Evolutionary conservation across 345 rosid species (phyloP), one percentile per base, ranked within the genome.

Genomic region (Rhizophora apiculata): DNA sequence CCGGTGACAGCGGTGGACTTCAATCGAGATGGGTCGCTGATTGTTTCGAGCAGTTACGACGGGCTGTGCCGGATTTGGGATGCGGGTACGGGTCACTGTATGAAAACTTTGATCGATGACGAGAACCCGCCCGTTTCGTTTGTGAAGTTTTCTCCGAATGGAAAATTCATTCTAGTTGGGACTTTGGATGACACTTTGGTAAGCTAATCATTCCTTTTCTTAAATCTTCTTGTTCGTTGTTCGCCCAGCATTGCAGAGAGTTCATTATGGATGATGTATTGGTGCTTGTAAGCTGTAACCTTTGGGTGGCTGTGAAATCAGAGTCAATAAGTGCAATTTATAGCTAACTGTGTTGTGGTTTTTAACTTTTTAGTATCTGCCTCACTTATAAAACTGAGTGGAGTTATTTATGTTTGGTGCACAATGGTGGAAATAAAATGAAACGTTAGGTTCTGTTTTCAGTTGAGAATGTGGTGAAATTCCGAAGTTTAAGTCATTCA

Each of bases 61-160:
- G 99, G 99, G 54, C 55, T 92, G 64, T 95, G 98, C 57, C 72
- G 96, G 70, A 86, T 92, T 31, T 95, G 96, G 99, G 99, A 94
- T 76, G 77, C 92, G 19, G 87, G 87, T 29, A 91, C 95, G 15
- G 98, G 97, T 0, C 95, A 88, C 78, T 94, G 99, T 57, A 51
- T 90, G 75, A 92, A 88, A 82, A 92, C 96, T 15, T 77, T 95
- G 31, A 88, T 95, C 36, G 96, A 88, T 58, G 99, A 95, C 51
- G 96, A 90, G 82, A 92, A 92, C 72, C 97, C 96, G 2, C 98
- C 97, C 3, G 97, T 95, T 54, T 92, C 98, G 4, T 95, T 69
- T 67, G 96, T 90, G 34, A 86, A 84, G 75, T 95, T 95, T 76
- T 88, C 97, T 1, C 99, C 96, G 0, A 95, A 95, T 72, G 96